These are phyloP conservation scores for Pharnaceum exiguum DNA, from an alignment of 148 eudicot species.

Conservation along the genomic window DNA sequence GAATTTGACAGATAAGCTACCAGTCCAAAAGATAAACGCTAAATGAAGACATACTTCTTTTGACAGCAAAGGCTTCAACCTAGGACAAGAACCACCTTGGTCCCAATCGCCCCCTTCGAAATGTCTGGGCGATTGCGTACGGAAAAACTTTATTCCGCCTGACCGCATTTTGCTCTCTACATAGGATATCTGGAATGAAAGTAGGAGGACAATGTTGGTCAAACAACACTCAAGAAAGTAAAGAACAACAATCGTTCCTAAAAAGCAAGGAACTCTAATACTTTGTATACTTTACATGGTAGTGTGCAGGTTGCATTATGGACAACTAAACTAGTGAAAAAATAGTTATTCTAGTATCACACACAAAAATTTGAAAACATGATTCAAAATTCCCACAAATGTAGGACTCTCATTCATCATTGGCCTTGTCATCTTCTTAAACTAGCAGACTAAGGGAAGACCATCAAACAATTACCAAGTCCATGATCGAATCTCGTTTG, in stretches of 20 bases:
- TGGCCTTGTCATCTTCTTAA: too few species aligned
- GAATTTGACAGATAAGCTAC: neutral
- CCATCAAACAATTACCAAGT: too few species aligned
- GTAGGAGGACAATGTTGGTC: neutral
- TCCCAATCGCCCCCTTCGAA: constrained; percentile 99
- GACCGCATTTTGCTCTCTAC: constrained; percentile 58
- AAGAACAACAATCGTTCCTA: neutral
- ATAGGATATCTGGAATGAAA: constrained; percentile 39
- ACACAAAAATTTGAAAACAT: too few species aligned
- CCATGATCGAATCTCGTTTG: too few species aligned
- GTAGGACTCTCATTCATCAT: too few species aligned
- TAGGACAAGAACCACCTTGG: constrained; percentile 87
- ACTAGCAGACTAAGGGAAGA: too few species aligned
- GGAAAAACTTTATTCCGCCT: constrained; percentile 47
- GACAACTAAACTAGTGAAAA: too few species aligned
- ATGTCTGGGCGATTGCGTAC: constrained; percentile 92
- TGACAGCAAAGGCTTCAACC: constrained; percentile 51
- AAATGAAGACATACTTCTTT: constrained; percentile 40
- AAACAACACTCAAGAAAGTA: constrained; percentile 3
- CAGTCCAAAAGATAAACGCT: neutral
- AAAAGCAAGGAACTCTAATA: neutral
- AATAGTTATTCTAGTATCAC: too few species aligned
- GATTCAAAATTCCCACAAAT: too few species aligned
- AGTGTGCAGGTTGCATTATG: too few species aligned
- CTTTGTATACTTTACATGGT: too few species aligned